phyloP scores from a whole-genome alignment of 2,329 filamentous ascomycete genomes.

The Neospermospora avenae region DNA sequence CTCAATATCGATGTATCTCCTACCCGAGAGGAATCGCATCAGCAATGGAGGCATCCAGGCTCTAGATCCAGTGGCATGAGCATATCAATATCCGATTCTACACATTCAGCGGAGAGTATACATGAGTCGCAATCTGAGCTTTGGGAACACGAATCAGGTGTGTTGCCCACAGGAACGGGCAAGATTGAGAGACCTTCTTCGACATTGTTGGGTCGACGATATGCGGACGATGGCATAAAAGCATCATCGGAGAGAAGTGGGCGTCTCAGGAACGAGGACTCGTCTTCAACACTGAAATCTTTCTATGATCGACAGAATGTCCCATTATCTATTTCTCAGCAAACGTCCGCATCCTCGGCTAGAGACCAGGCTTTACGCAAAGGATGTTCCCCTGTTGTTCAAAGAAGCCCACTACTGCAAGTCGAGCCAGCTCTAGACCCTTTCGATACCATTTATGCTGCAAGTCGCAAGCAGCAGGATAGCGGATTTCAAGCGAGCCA shows the following conservation, averaged over 20 bases:
- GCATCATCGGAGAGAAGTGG: conserved; percentile 35
- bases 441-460: conserved; percentile 25
- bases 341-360: conserved; percentile 42
- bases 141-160: conserved; percentile 29
- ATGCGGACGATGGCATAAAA: conserved; percentile 37
- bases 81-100: conserved; percentile 38
- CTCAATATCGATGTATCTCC: conserved; percentile 46
- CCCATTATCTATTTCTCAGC: conserved; percentile 40
- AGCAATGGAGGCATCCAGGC: conserved; percentile 26
- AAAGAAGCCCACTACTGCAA: conserved; percentile 28
- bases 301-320: conserved; percentile 44
- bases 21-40: conserved; percentile 20
- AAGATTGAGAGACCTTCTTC: conserved; percentile 44
- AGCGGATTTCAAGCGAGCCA: neutral
- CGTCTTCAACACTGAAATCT: conserved; percentile 44
- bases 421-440: conserved; percentile 23
- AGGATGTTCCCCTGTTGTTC: conserved; percentile 33
- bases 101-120: conserved; percentile 23
- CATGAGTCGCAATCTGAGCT: conserved; percentile 23
- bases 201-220: conserved; percentile 41
- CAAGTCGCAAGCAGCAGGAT: conserved; percentile 1
- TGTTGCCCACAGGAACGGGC: conserved; percentile 22
- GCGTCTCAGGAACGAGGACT: conserved; percentile 37
- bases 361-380: conserved; percentile 39
- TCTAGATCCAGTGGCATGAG: conserved; percentile 40